Evolutionary conservation across 495 filamentous ascomycete genomes (phyloP), one percentile per base, ranked within the genome.

Genomic region (Corynascus novoguineensis): DNA sequence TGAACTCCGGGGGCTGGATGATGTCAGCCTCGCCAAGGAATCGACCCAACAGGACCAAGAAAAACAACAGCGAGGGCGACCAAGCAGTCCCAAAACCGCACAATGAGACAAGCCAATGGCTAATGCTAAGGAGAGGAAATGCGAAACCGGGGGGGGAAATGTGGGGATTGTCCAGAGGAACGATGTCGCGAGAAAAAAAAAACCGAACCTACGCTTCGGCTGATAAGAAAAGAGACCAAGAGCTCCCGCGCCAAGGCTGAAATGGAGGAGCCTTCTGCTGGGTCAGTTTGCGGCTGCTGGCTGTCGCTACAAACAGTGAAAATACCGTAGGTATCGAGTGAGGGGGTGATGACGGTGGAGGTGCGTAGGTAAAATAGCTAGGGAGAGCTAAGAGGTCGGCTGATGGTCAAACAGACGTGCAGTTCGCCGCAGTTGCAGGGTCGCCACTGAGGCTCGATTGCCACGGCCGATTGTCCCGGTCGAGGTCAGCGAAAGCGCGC

Each of bases 1-100:
- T 32, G 5, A 38, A 46, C 49, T 58, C 56, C 41, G 32, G 41
- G 55, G 32, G 31, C 9, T 27, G 38, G 53, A 61, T 67, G 60
- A 69, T 67, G 66, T 69, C 64, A 69, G 64, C 64, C 52, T 59
- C 50, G 55, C 24, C 48, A 31, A 35, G 14, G 31, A 44, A 25
- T 54, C 31, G 51, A 53, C 47, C 25, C 42, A 25, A 27, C 50
- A 38, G 29, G 41, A 31, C 32, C n/a, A n/a, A 57, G 54, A 35
- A 50, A 10, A 50, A 44, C 48, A 53, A n/a, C 25, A 42, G 22
- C 52, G 41, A 48, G 29, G 14, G 17, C 45, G 50, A 27, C 27
- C 37, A 42, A 35, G 12, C 25, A 44, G 3, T n/a, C n/a, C 35
- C 14, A 38, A 35, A 45, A 27, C 17, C 19, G 35, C 28, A 25